Evolutionary conservation across 1,284 basidiomycete genomes (phyloP).

Genomic region (Puccinia novopanici): DNA sequence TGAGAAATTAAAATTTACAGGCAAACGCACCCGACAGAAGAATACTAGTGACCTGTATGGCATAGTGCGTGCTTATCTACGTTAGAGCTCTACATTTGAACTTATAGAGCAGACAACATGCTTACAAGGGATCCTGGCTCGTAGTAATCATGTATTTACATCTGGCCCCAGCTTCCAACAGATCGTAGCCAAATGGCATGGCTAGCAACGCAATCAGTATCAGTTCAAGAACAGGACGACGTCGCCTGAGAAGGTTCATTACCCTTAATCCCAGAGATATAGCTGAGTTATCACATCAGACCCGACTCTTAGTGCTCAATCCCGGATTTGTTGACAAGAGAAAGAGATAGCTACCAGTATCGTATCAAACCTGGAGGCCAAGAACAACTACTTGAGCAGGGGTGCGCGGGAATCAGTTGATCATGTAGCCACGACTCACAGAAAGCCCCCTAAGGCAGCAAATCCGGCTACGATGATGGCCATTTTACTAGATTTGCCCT

Average conservation of each 20-base stretch:
- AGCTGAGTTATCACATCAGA: slow-evolving; percentile 9
- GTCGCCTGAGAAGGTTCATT: background rate
- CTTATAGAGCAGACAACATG: background rate
- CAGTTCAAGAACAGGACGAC: background rate
- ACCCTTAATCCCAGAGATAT: slow-evolving; percentile 47
- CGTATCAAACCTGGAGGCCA: slow-evolving; percentile 36
- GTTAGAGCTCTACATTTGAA: background rate
- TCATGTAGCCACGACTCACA: slow-evolving; percentile 31
- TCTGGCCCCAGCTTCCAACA: slow-evolving; percentile 33
- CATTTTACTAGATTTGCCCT: slow-evolving; percentile 47
- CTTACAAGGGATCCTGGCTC: slow-evolving; percentile 42
- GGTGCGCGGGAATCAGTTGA: background rate
- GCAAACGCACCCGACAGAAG: slow-evolving; percentile 37
- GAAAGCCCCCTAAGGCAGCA: slow-evolving; percentile 46
- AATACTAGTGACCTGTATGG: slow-evolving; percentile 40
- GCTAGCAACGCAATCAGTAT: slow-evolving; percentile 17
- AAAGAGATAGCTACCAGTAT: slow-evolving; percentile 34
- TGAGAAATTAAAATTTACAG: too few species aligned
- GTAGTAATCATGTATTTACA: slow-evolving; percentile 49
- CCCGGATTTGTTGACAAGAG: background rate
- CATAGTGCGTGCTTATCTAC: background rate
- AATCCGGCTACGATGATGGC: slow-evolving; percentile 48
- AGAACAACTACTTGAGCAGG: background rate
- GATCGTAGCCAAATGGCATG: slow-evolving; percentile 48
- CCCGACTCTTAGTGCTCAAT: background rate